Conservation (phyloP, 371 early-diverging fungal species). For the Actinomucor elegans region DNA sequence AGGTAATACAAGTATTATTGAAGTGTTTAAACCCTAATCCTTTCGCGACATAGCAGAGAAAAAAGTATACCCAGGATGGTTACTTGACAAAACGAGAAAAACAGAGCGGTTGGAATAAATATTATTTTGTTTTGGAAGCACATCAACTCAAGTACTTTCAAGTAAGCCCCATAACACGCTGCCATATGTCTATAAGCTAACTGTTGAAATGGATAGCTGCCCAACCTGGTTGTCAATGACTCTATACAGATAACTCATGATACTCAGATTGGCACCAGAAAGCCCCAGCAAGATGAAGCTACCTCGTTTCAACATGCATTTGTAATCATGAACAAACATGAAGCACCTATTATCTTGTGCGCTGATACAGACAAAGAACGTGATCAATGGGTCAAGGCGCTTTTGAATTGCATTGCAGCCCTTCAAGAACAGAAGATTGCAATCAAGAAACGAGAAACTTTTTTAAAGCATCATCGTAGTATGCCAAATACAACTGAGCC, state of each 20-base stretch:
- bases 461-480: no score
- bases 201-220: no score
- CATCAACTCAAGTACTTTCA: background rate
- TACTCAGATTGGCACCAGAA: slow-evolving; percentile 19
- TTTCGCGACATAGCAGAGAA: no score
- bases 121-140: slow-evolving; percentile 62
- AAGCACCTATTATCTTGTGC: slow-evolving; percentile 65
- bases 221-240: no score
- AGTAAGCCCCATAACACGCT: no score
- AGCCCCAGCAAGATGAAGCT: slow-evolving; percentile 23
- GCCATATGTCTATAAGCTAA: no score
- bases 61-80: no score
- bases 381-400: slow-evolving; percentile 81
- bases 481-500: no score
- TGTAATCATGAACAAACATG: slow-evolving; percentile 61
- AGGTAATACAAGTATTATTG: no score
- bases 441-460: background rate
- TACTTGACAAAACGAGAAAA: slow-evolving; percentile 85
- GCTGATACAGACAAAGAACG: slow-evolving; percentile 85
- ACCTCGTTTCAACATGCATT: slow-evolving; percentile 70
- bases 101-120: slow-evolving; percentile 81
- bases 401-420: no score
- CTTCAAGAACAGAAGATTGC: no score
- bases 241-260: background rate
- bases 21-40: no score